Base-by-base conservation (phyloP, 352 stramenopile genomes). In the Stramenopiles sp. region DNA sequence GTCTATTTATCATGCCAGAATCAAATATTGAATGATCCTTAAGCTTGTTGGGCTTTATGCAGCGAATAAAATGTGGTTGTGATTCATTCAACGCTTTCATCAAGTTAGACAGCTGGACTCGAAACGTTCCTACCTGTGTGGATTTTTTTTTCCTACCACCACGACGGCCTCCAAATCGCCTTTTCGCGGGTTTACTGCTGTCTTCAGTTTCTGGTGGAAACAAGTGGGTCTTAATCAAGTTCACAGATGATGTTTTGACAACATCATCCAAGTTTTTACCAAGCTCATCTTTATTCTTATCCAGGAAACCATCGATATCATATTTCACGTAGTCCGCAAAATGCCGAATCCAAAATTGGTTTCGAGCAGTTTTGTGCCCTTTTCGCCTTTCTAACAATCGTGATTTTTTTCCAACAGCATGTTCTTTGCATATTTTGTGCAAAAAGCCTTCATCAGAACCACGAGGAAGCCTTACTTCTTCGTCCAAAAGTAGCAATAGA, bases 31-130 rank as follows among this genome's bases (percentile, higher is more conserved):
- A 4, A 55, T 14, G 4, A 14, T 14, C 14, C 39, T 55, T 55
- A 14, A 14, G 4, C 14, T 55, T 55, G 14, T 55, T 55, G 0
- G 96, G 95, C 87, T 99, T 99, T 67, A 99, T 90, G 86, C 95
- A 99, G 25, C 95, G 90, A 30, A 99, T 94, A 85, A 98, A 99
- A 84, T 99, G 95, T 32, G 95, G 96, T 81, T 92, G 89, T 0
- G 94, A 98, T 14, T 89, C 87, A 82, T 95, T 92, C 44, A 99
- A 91, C 29, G 95, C 96, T 39, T 93, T 89, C 86, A 93, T 93
- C 7, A 93, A 84, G 67, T 81, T 86, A 67, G 80, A 85, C 0
- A 94, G 84, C 82, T 94, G 90, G 33, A 85, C 83, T 81, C 90
- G 91, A 85, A 95, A 95, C 82, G 88, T 86, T 0, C 88, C 88